A percentile compares a stretch with the other conserved stretches of the same genome.
These are phyloP conservation scores for Polyplosphaeria fusca DNA, from an alignment of 495 filamentous ascomycete genomes.

Conservation along the genomic window DNA sequence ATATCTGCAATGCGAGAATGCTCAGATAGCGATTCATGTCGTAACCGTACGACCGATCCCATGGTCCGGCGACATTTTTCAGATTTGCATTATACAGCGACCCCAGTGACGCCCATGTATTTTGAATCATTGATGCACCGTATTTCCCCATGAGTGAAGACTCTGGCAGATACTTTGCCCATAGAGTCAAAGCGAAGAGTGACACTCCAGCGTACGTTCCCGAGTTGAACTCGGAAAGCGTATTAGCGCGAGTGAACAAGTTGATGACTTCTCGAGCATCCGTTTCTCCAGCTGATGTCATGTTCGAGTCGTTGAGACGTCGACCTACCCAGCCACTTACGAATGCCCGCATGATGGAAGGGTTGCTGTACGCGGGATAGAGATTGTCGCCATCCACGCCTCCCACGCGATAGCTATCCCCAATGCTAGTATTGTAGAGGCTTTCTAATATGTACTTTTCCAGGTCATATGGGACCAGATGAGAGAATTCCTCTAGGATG, in stretches of 20 bases:
- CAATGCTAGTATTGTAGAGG: conserved; percentile 20
- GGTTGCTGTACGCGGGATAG: conserved; percentile 26
- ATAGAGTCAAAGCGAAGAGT: conserved; percentile 17
- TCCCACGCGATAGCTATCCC: conserved; percentile 22
- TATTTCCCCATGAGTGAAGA: conserved; percentile 17
- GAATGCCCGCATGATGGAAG: conserved; percentile 20
- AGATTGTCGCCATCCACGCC: conserved; percentile 20
- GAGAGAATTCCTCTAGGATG: conserved; percentile 19
- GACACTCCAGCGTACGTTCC: conserved; percentile 22
- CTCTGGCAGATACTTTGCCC: conserved; percentile 24
- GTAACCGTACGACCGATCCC: conserved; percentile 21
- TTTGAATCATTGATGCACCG: conserved; percentile 13
- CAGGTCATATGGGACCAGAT: conserved; percentile 10
- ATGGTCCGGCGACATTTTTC: conserved; percentile 21
- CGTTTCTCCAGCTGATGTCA: conserved; percentile 14
- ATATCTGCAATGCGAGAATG: conserved; percentile 18
- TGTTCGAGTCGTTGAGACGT: conserved; percentile 16
- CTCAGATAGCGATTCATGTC: conserved; percentile 25
- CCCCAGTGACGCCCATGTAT: conserved; percentile 14
- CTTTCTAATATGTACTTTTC: conserved; percentile 13
- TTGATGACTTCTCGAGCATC: conserved; percentile 16
- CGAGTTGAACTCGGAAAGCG: conserved; percentile 25
- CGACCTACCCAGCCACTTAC: conserved; percentile 14
- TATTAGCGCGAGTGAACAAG: conserved; percentile 16
- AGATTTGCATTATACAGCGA: conserved; percentile 20